Evolutionary conservation across 202 grass and related monocot genomes (phyloP), one percentile per base, ranked within the genome.

Genomic region (Elaeis oleifera): DNA sequence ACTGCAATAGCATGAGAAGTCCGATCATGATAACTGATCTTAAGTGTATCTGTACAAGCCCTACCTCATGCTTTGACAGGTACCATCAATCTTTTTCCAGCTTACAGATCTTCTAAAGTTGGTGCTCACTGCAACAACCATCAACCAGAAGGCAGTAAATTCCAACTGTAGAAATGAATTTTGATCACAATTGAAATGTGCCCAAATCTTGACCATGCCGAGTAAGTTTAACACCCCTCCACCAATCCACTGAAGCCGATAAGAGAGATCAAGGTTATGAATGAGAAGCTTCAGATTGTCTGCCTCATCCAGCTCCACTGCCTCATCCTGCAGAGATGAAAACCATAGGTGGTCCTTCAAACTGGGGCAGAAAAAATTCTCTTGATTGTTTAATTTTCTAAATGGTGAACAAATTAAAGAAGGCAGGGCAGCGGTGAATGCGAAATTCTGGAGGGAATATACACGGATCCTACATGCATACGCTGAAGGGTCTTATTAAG

Each of bases 231-330:
- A 96, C 84, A 51, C 79, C 71, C 83, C 76, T 88, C 49, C 53
- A 31, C 81, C 71, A 61, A 86, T 62, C 92, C 92, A 96, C 24
- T 83, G 76, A 66, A 88, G 87, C 52, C 74, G 64, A 55, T 96
- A 96, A 51, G 87, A 96, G 72, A 96, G 82, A 71, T 96, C 87
- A 61, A 96, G 74, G 80, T 88, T 89, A 56, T 83, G 91, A 80
- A 87, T 80, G 70, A 89, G 71, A 31, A 89, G 57, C 75, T 85
- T 91, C 64, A 91, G 75, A 75, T 80, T 74, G 65, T 82, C 87
- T 68, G 80, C 63, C 58, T 88, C 87, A 19, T 79, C 74, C 72
- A 80, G 68, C 61, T 90, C 84, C 31, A 55, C 7, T 21, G 36
- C 36, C 36, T 31, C 44, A 51, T 70, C 54, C 54, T 50, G 62